Conservation (phyloP, 805 yeast genomes). For the Tetrapisispora iriomotensis region DNA sequence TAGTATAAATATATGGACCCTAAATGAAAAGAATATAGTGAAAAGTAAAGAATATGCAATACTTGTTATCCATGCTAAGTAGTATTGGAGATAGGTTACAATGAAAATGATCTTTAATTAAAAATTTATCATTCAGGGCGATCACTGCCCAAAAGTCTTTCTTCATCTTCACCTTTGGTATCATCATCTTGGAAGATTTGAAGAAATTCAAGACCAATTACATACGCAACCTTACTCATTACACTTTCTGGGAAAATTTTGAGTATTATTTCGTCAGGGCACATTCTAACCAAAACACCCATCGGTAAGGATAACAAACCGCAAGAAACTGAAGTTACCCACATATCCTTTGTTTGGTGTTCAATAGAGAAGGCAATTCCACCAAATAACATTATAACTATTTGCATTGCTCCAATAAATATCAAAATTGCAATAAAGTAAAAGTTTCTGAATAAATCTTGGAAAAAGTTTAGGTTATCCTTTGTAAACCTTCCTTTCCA, state of each 20-base stretch:
- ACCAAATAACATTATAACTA: constrained; percentile 90
- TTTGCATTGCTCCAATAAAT: constrained; percentile 75
- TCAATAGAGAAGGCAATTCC: constrained; percentile 88
- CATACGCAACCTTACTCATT: constrained; percentile 9
- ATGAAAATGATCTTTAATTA: neutral
- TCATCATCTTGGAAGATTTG: constrained; percentile 8
- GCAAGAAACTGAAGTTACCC: constrained; percentile 80
- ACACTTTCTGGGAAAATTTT: constrained; percentile 51
- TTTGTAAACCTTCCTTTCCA: constrained; percentile 49
- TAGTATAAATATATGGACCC: too few species aligned
- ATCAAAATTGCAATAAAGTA: constrained; percentile 65
- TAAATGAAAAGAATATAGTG: too few species aligned
- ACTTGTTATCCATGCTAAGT: too few species aligned
- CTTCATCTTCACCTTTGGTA: constrained; percentile 19
- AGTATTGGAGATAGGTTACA: too few species aligned
- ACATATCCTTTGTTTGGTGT: constrained; percentile 72
- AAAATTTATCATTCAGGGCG: neutral
- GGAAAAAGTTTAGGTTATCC: constrained; percentile 71
- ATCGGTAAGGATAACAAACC: constrained; percentile 76
- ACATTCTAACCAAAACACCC: constrained; percentile 63
- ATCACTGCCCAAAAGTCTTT: constrained; percentile 14
- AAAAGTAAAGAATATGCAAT: too few species aligned
- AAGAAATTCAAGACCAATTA: constrained; percentile 21
- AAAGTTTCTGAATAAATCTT: constrained; percentile 71
- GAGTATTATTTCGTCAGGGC: constrained; percentile 73